Conservation (phyloP, 2,329 filamentous ascomycete genomes). For the Fusarium pseudocircinatum region DNA sequence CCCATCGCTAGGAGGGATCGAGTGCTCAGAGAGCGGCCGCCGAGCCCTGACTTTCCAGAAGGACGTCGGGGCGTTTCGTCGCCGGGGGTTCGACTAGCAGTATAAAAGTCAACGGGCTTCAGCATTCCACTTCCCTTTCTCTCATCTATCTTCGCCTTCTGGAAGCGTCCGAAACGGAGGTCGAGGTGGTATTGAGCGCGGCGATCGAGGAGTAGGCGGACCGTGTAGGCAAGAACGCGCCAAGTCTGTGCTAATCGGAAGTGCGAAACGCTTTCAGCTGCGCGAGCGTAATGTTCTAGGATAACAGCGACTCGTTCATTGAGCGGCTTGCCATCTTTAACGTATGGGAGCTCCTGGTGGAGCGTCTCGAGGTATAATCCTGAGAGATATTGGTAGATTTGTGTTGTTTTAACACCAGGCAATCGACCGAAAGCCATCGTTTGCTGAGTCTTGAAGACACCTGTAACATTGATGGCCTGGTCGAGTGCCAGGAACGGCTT, state of each 20-base stretch:
- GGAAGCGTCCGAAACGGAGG: conserved; percentile 54
- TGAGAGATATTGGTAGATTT: conserved; percentile 66
- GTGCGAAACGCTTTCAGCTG: conserved; percentile 65
- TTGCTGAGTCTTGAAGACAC: conserved; percentile 67
- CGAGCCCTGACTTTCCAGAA: conserved; percentile 42
- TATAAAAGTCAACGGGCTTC: conserved; percentile 41
- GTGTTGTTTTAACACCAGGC: conserved; percentile 60
- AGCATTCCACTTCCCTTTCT: conserved; percentile 42
- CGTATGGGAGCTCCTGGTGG: conserved; percentile 57
- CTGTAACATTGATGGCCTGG: conserved; percentile 66
- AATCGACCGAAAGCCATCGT: conserved; percentile 69
- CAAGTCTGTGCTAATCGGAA: conserved; percentile 72
- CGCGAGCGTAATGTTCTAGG: conserved; percentile 65
- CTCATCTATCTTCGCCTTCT: conserved; percentile 47
- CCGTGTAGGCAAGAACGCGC: conserved; percentile 67
- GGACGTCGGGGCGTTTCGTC: conserved; percentile 52
- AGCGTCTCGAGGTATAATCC: conserved; percentile 66
- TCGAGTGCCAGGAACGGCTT: conserved; percentile 63
- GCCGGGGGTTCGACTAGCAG: conserved; percentile 42
- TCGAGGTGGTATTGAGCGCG: conserved; percentile 68
- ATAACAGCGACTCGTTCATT: conserved; percentile 60
- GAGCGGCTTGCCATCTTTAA: conserved; percentile 50
- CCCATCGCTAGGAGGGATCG: conserved; percentile 64
- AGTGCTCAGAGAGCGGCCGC: conserved; percentile 47
- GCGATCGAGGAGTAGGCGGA: conserved; percentile 62